Conservation (phyloP, 2,329 filamentous ascomycete genomes). For the Mollisia scopiformis region DNA sequence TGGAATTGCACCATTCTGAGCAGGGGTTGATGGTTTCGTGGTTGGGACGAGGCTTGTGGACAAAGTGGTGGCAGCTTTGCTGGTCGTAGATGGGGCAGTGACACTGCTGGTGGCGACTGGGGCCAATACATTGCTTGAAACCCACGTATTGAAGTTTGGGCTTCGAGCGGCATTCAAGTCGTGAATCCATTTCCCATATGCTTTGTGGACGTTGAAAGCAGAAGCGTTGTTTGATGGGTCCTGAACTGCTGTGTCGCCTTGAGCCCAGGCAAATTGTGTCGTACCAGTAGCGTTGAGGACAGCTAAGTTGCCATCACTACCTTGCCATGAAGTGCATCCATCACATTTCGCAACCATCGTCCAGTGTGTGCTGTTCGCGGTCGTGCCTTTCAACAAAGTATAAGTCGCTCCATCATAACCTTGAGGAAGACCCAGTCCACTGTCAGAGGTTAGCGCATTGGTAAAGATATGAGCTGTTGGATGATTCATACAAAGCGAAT, state of each 20-base stretch:
- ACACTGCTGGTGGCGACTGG: slow-evolving; percentile 1
- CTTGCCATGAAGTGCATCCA: slow-evolving; percentile 24
- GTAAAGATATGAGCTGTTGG: neutral
- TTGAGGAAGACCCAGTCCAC: slow-evolving; percentile 19
- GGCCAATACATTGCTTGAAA: slow-evolving; percentile 16
- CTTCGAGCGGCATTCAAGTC: slow-evolving; percentile 27
- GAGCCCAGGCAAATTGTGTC: slow-evolving; percentile 22
- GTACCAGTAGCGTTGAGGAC: slow-evolving; percentile 23
- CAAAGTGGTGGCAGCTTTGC: slow-evolving; percentile 1
- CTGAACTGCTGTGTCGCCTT: slow-evolving; percentile 17
- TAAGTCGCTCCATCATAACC: slow-evolving; percentile 20
- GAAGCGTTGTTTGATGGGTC: slow-evolving; percentile 24
- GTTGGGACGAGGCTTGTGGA: neutral
- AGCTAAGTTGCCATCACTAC: slow-evolving; percentile 13
- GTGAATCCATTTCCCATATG: slow-evolving; percentile 23
- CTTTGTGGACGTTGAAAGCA: slow-evolving; percentile 19
- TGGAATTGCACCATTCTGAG: slow-evolving; percentile 1
- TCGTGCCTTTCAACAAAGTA: slow-evolving; percentile 21
- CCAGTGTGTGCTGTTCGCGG: slow-evolving; percentile 24
- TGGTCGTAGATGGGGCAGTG: neutral
- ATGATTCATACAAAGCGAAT: slow-evolving; percentile 18
- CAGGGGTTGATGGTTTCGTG: slow-evolving; percentile 1
- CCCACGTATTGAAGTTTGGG: slow-evolving; percentile 21
- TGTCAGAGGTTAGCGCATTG: slow-evolving; percentile 18
- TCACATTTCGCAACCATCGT: slow-evolving; percentile 21